Evolutionary conservation across 805 yeast species (phyloP).

Genomic region (Yarrowia sp.): DNA sequence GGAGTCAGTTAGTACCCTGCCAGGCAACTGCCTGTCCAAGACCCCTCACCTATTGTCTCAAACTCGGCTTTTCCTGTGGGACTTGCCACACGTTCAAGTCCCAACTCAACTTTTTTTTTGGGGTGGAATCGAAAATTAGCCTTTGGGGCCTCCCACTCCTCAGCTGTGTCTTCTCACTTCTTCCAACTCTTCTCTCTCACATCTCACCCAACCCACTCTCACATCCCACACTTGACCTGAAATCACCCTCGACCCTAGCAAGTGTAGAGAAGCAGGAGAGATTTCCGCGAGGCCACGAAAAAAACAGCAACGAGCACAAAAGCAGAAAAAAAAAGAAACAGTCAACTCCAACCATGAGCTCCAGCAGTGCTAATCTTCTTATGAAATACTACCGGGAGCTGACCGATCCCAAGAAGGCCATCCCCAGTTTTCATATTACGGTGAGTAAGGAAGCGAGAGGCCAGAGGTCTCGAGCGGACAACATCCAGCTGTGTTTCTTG

Average conservation of each 20-base stretch:
- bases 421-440: slow-evolving; percentile 73
- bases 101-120: not conserved
- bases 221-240: not conserved
- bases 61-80: too few species aligned
- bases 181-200: slow-evolving; percentile 23
- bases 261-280: too few species aligned
- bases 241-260: too few species aligned
- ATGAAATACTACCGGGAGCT: slow-evolving; percentile 94
- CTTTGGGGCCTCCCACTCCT: slow-evolving; percentile 28
- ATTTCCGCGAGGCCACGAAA: not conserved
- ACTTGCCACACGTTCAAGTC: slow-evolving; percentile 4
- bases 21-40: too few species aligned
- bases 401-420: slow-evolving; percentile 87
- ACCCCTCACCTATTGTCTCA: too few species aligned
- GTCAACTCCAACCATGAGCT: slow-evolving; percentile 38
- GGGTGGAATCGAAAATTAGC: not conserved
- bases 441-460: slow-evolving; percentile 42
- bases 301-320: slow-evolving; percentile 2
- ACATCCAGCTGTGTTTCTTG: too few species aligned
- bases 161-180: slow-evolving; percentile 33
- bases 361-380: slow-evolving; percentile 61
- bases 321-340: not conserved
- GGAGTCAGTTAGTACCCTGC: too few species aligned
- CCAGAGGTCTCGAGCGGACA: not conserved
- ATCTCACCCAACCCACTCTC: slow-evolving; percentile 4